Base-by-base conservation (phyloP, 169 alveolate genomes). In the Plasmodium fragile region DNA sequence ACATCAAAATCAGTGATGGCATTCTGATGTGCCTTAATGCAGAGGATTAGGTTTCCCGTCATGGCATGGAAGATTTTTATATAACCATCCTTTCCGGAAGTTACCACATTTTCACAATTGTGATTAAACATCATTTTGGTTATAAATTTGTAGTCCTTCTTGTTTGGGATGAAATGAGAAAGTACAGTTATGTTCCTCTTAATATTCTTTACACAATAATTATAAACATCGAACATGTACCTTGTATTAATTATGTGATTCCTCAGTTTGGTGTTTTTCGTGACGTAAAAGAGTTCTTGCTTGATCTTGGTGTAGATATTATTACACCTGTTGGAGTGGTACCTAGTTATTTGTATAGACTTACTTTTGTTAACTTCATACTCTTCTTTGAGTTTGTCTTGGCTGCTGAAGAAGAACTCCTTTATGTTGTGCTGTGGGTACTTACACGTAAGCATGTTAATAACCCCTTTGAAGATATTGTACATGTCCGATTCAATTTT, bases 21-120 rank as follows among this genome's bases (percentile, higher is more conserved):
- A 81, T 81, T 30, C 28, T 22, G 22, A 71, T 81, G 92, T 0
- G 92, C 94, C 16, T 59, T 69, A 28, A 91, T 91, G 22, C 77
- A 91, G 18, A 49, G 43, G 39, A 91, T 71, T 75, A 91, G 18
- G 22, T 91, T 91, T 1, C 94, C 94, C 3, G 94, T 91, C 11
- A 55, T 32, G 11, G 53, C 73, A 69, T 91, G 94, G 55, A 43
- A 91, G 16, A 91, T 70, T 81, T 91, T 91, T 28, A 91, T 70
- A 53, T 80, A 81, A 1, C 94, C 94, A 91, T 91, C 94, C 55
- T 43, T 91, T 71, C 94, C 94, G 7, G 92, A 43, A 0, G 94
- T 91, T n/a, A 91, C 49, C 4, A 91, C 75, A 81, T 81, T 91
- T 0, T 91, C 84, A 13, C 77, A 80, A 3, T 18, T 25, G 22